phyloP scores from a whole-genome alignment of 257 asterid species.

The Haberlea rhodopensis region DNA sequence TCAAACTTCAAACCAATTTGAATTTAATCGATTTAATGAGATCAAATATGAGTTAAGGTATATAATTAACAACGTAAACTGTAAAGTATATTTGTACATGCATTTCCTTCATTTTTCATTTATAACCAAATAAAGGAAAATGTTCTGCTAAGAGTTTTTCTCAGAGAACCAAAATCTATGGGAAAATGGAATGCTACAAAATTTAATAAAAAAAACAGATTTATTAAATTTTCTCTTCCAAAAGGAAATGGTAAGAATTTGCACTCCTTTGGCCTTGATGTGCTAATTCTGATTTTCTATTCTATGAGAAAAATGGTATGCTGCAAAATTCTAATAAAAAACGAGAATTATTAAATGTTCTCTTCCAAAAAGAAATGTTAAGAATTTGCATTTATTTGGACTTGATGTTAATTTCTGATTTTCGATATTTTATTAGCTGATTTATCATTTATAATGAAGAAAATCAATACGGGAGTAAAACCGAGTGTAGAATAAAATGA shows the following conservation, averaged over 20 bases:
- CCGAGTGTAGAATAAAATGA: neutral
- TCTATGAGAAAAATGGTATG: neutral
- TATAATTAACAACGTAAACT: neutral
- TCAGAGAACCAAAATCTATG: neutral
- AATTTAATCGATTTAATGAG: neutral
- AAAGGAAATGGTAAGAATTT: neutral
- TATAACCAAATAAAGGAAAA: neutral
- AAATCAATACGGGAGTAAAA: constrained; percentile 4
- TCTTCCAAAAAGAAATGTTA: neutral
- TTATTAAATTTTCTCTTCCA: too few species aligned
- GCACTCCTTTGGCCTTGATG: neutral
- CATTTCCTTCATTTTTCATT: neutral
- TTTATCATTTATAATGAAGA: constrained; percentile 19
- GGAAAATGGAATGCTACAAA: neutral
- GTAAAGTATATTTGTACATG: too few species aligned
- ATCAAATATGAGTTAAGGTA: neutral
- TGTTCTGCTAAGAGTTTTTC: neutral
- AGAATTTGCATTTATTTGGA: too few species aligned
- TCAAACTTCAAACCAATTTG: neutral
- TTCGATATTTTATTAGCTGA: neutral
- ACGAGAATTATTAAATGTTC: too few species aligned
- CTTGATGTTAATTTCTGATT: constrained; percentile 1
- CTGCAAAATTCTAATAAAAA: neutral
- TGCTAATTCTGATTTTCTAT: constrained; percentile 4
- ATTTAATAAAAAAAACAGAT: too few species aligned